phyloP scores from a whole-genome alignment of 805 yeast genomes.

The Metschnikowia proteae region DNA sequence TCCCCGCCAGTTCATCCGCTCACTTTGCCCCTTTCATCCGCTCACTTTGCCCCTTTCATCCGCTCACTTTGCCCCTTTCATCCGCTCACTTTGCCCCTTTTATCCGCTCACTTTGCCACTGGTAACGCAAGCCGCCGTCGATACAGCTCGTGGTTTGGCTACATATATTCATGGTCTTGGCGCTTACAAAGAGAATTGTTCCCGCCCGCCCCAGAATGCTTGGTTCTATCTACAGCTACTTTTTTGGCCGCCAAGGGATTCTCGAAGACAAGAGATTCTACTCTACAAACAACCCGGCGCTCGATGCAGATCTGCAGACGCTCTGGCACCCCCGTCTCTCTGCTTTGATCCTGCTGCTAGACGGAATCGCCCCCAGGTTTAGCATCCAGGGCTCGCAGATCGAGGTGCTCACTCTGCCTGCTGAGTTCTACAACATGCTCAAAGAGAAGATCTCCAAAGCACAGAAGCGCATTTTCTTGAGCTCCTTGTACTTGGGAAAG shows the following conservation, averaged over 20 bases:
- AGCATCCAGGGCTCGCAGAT: constrained; percentile 53
- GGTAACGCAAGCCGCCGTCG: background rate
- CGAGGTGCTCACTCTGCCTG: constrained; percentile 61
- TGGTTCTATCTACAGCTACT: constrained; percentile 18
- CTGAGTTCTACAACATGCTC: constrained; percentile 63
- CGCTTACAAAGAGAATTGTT: background rate
- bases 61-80: too few relatives aligned
- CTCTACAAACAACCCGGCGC: constrained; percentile 28
- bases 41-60: too few relatives aligned
- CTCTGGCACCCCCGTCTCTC: constrained; percentile 44
- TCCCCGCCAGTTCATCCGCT: too few relatives aligned
- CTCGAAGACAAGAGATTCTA: constrained; percentile 11
- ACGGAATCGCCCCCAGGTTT: constrained; percentile 66
- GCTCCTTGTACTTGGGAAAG: constrained; percentile 85
- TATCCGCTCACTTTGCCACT: too few relatives aligned
- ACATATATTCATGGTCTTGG: constrained; percentile 4
- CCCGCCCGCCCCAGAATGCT: constrained; percentile 17
- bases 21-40: too few relatives aligned
- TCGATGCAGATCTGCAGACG: constrained; percentile 18
- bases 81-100: too few relatives aligned
- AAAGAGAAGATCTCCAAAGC: constrained; percentile 63
- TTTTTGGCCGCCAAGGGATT: constrained; percentile 14
- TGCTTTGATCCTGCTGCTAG: constrained; percentile 49
- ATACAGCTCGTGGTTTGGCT: background rate
- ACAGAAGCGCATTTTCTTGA: constrained; percentile 64